phyloP scores from a whole-genome alignment of 371 early-diverging fungal species.

The Mucor racemosus region DNA sequence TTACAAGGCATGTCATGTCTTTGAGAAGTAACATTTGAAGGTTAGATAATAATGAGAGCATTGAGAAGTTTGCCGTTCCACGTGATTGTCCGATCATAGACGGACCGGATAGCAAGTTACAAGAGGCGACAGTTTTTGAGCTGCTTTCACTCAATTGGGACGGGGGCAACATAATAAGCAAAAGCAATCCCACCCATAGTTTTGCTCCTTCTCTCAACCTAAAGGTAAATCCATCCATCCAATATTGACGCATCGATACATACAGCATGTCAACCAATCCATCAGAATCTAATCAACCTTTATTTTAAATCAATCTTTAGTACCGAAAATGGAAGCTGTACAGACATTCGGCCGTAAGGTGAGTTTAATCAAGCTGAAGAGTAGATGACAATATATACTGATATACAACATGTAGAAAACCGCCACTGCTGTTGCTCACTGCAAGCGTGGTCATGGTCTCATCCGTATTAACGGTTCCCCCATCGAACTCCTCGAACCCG shows the following conservation, averaged over 20 bases:
- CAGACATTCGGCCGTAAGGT: conserved; percentile 67
- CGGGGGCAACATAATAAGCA: conserved; percentile 16
- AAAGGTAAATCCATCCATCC: conserved; percentile 37
- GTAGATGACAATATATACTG: neutral
- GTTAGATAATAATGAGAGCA: neutral
- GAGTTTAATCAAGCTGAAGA: neutral
- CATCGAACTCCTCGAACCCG: conserved; percentile 95
- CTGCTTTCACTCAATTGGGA: neutral
- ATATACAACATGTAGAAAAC: conserved; percentile 80
- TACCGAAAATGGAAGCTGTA: conserved; percentile 58
- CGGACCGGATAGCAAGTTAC: conserved; percentile 14
- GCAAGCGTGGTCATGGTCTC: conserved; percentile 97
- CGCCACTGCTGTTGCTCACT: conserved; percentile 99
- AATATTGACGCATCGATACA: conserved; percentile 5
- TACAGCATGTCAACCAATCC: neutral
- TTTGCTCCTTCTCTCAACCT: conserved; percentile 36
- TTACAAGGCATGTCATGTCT: neutral
- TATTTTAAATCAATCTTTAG: conserved; percentile 17
- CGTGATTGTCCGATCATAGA: conserved; percentile 16
- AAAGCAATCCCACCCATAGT: conserved; percentile 22
- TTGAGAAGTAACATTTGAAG: neutral
- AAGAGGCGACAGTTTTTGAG: conserved; percentile 4
- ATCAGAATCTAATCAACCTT: conserved; percentile 11
- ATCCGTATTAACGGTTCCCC: conserved; percentile 95
- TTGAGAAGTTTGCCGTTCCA: neutral